Evolutionary conservation across 352 stramenopile species (phyloP), one percentile per base, ranked within the genome.

Genomic region (Globisporangium perplexum): DNA sequence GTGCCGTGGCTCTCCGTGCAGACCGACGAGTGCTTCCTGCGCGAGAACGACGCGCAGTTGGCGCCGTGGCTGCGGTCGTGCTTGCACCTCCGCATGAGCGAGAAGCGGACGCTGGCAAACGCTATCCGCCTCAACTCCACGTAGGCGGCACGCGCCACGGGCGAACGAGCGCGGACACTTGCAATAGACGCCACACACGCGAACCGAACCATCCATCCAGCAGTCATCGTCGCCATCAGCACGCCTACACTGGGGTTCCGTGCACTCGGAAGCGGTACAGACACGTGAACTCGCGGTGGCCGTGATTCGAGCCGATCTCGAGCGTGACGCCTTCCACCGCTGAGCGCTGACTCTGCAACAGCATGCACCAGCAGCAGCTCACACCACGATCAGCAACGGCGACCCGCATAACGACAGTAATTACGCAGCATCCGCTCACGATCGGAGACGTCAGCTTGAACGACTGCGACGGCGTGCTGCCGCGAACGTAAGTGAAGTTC

Each of bases 221-320:
- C 2, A 48, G 7, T 14, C 22, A 24, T 33, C 43, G 22, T 3
- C 18, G 8, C 11, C 44, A 22, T n/a, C 24, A 28, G 31, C 41
- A 0, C n/a, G 18, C 8, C 57, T 41, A 64, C 36, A 64, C 57
- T 7, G 58, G 61, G 2, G 50, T 59, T 2, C 86, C 86, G 51
- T 95, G 81, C 24, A 96, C 83, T 30, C 82, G 66, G 48, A 95
- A 87, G n/a, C 88, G 86, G 71, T 96, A 96, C 8, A 96, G 65
- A 53, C 88, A 96, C 18, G 88, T 96, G 50, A 82, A 96, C n/a
- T 93, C 74, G 4, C 71, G 62, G 51, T 96, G 67, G 41, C 86
- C 88, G 59, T 96, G 69, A 59, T 96, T 96, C 18, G 82, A 90
- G 14, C 63, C 42, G 23, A 96, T 71, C 55, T 92, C 71, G 20